phyloP scores from a whole-genome alignment of 2,329 filamentous ascomycete genomes.

The Teratosphaeria gauchensis region DNA sequence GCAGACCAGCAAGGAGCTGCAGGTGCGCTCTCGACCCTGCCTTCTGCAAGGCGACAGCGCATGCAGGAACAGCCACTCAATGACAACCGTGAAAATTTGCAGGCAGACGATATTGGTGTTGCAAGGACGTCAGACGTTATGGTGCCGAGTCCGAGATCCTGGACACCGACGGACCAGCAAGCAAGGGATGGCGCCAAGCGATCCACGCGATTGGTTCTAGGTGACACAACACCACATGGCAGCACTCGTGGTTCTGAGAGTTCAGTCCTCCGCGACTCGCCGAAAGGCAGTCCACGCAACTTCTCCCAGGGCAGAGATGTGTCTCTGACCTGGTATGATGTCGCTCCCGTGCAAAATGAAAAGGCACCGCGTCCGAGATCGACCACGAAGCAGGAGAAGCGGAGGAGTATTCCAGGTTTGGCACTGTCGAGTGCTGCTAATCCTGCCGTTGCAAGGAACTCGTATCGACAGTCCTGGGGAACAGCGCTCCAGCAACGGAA shows the following conservation, averaged over 20 bases:
- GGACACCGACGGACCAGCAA: slow-evolving; percentile 4
- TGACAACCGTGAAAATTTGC: background rate
- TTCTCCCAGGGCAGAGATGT: slow-evolving; percentile 1
- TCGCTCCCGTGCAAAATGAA: background rate
- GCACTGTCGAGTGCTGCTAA: slow-evolving; percentile 5
- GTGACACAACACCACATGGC: background rate
- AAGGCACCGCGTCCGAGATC: background rate
- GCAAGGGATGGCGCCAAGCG: slow-evolving; percentile 9
- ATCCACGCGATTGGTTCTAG: slow-evolving; percentile 6
- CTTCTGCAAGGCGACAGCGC: slow-evolving; percentile 5
- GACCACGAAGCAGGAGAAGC: slow-evolving; percentile 5
- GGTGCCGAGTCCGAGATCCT: background rate
- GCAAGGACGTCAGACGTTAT: slow-evolving; percentile 3
- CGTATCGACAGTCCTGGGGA: slow-evolving; percentile 7
- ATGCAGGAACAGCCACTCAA: background rate
- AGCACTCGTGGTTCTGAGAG: background rate
- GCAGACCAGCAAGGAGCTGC: background rate
- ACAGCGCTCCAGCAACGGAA: slow-evolving; percentile 3
- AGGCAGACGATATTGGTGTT: slow-evolving; percentile 4
- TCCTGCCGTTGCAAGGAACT: slow-evolving; percentile 1
- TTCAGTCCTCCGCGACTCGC: background rate
- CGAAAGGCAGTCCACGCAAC: background rate
- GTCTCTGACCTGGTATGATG: background rate
- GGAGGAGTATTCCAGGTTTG: slow-evolving; percentile 12
- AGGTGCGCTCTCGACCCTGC: background rate